Conservation (phyloP, 352 stramenopile genomes). For the Phytophthora constricta region DNA sequence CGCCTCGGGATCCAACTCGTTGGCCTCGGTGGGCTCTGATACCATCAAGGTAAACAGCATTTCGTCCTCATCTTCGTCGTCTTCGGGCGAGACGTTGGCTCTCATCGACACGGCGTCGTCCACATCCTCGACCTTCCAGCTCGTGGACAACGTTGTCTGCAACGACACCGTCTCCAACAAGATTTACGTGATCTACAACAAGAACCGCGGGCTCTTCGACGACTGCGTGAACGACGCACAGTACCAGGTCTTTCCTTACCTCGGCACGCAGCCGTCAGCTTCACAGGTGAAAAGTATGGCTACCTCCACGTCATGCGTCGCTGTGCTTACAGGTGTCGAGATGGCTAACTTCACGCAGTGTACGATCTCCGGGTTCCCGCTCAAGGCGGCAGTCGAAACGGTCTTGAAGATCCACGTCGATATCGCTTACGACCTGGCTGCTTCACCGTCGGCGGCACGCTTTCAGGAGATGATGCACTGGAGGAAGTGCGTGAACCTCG, state of each 20-base stretch:
- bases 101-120: slow-evolving; percentile 45
- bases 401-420: slow-evolving; percentile 66
- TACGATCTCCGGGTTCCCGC: slow-evolving; percentile 53
- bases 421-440: slow-evolving; percentile 19
- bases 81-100: slow-evolving; percentile 18
- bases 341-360: slow-evolving; percentile 53
- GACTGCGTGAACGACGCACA: slow-evolving; percentile 48
- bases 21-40: slow-evolving; percentile 12
- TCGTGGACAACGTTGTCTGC: slow-evolving; percentile 50
- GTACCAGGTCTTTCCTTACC: slow-evolving; percentile 72
- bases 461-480: slow-evolving; percentile 58
- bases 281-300: slow-evolving; percentile 45
- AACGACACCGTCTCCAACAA: slow-evolving; percentile 48
- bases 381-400: slow-evolving; percentile 63
- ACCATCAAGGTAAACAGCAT: not conserved
- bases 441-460: slow-evolving; percentile 36
- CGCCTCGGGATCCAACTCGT: slow-evolving; percentile 25
- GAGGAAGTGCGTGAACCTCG: slow-evolving; percentile 59
- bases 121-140: slow-evolving; percentile 56
- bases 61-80: slow-evolving; percentile 9
- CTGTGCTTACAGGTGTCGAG: slow-evolving; percentile 57
- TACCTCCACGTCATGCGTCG: slow-evolving; percentile 45
- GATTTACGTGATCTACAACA: slow-evolving; percentile 57
- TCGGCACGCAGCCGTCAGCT: slow-evolving; percentile 50
- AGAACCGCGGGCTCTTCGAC: slow-evolving; percentile 62